These are phyloP conservation scores for Thelonectria rubi DNA, from an alignment of 2,329 filamentous ascomycete genomes.

Conservation along the genomic window DNA sequence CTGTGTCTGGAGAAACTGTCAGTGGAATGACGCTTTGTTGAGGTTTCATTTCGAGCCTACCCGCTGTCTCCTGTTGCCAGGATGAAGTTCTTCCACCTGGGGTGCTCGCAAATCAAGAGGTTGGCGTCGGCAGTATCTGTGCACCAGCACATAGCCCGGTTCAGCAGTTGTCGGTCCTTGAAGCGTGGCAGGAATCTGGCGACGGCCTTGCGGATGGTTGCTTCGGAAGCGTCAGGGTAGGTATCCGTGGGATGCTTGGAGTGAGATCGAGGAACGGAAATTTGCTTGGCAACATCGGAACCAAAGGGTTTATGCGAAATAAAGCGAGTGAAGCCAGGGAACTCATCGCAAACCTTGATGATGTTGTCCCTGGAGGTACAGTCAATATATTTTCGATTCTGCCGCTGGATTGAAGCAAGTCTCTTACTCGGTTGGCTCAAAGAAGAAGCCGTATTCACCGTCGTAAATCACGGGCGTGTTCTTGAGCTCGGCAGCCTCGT, in stretches of 20 bases:
- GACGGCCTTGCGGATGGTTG: conserved; percentile 10
- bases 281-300: conserved; percentile 3
- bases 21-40: background rate
- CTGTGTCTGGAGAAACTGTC: background rate
- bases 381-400: background rate
- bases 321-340: conserved; percentile 17
- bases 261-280: conserved; percentile 19
- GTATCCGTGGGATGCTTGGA: conserved; percentile 17
- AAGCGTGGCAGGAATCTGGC: conserved; percentile 14
- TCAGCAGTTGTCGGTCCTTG: background rate
- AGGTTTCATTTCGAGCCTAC: conserved; percentile 2
- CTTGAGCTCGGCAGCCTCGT: conserved; percentile 13
- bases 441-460: conserved; percentile 22
- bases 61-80: conserved; percentile 21
- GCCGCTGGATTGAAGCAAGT: too few relatives aligned
- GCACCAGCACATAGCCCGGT: conserved; percentile 21
- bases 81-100: conserved; percentile 19
- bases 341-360: conserved; percentile 22
- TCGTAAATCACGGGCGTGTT: conserved; percentile 15
- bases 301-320: conserved; percentile 12
- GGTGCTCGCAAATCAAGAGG: conserved; percentile 20
- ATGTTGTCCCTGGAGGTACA: conserved; percentile 1
- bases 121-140: conserved; percentile 21
- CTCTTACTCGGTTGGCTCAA: conserved; percentile 19
- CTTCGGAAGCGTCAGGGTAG: conserved; percentile 12